Evolutionary conservation across 352 stramenopile genomes (phyloP).

Genomic region (Phytophthora macrochlamydospora): DNA sequence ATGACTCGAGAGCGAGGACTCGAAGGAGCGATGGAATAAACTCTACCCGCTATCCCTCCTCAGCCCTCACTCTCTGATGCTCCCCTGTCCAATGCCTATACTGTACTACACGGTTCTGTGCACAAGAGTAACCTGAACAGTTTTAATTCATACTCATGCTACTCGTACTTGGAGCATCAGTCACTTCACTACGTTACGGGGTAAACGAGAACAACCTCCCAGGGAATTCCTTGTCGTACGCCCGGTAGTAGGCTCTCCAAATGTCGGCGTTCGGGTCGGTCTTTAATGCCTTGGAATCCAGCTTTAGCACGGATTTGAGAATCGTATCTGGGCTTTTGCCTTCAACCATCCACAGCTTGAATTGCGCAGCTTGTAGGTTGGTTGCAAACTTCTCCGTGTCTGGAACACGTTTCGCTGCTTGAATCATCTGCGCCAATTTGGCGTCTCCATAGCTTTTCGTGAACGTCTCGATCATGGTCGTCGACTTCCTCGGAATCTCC

Average conservation of each 20-base stretch:
- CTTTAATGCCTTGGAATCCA: neutral
- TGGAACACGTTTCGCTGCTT: neutral
- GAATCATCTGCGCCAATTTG: slow-evolving; percentile 12
- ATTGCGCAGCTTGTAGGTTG: slow-evolving; percentile 11
- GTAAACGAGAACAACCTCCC: slow-evolving; percentile 9
- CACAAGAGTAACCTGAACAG: no score
- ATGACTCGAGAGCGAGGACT: no score
- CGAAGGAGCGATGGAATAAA: no score
- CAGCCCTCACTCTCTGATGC: no score
- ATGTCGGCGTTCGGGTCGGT: slow-evolving; percentile 7
- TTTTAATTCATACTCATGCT: no score
- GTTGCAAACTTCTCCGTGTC: slow-evolving; percentile 7
- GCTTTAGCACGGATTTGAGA: slow-evolving; percentile 12
- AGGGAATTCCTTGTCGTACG: slow-evolving; percentile 7
- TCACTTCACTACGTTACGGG: no score
- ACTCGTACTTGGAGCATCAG: no score
- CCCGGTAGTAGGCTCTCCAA: slow-evolving; percentile 21
- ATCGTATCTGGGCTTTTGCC: slow-evolving; percentile 6
- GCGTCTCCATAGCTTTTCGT: slow-evolving; percentile 20
- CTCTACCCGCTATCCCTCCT: no score
- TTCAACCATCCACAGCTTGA: slow-evolving; percentile 15
- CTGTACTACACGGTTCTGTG: no score
- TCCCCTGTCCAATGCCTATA: no score
- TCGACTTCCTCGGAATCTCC: slow-evolving; percentile 12
- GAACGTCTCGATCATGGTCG: slow-evolving; percentile 13